A percentile compares a stretch with the other conserved stretches of the same genome.
phyloP scores from a whole-genome alignment of 176 grass and related monocot genomes.

The Aegilops bicornis region DNA sequence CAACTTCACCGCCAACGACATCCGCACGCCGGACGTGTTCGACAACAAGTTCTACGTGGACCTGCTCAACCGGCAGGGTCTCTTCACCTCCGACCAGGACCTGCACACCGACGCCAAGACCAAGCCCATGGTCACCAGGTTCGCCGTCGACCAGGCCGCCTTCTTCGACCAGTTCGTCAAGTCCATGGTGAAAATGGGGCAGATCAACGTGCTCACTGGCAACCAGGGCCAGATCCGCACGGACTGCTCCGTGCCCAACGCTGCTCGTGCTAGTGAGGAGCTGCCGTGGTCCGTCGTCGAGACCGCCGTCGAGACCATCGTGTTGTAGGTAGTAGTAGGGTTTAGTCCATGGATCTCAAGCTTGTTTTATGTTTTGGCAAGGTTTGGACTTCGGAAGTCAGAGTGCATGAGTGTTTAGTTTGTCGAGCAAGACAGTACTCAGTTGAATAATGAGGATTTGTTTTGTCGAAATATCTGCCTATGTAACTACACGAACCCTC shows the following conservation, averaged over 20 bases:
- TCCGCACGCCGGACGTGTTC: slow-evolving; percentile 15
- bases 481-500: too few species aligned
- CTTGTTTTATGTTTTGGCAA: background rate
- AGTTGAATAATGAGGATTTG: background rate
- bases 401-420: background rate
- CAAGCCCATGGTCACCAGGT: slow-evolving; percentile 20
- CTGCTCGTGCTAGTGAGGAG: background rate
- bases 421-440: background rate
- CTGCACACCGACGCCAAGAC: slow-evolving; percentile 28
- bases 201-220: slow-evolving; percentile 34
- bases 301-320: background rate
- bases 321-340: background rate
- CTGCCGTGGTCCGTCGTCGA: slow-evolving; percentile 21
- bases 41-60: slow-evolving; percentile 42
- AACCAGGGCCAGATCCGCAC: slow-evolving; percentile 40
- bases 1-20: slow-evolving; percentile 53
- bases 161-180: slow-evolving; percentile 42
- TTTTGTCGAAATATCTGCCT: background rate
- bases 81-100: slow-evolving; percentile 57
- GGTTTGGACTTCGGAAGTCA: background rate
- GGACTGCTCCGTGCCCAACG: slow-evolving; percentile 42
- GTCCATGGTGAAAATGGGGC: slow-evolving; percentile 48
- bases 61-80: slow-evolving; percentile 21
- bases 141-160: slow-evolving; percentile 22
- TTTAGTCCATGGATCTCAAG: background rate